Evolutionary conservation across 2,329 filamentous ascomycete species (phyloP).

Genomic region (Atkinsonella hypoxylon): DNA sequence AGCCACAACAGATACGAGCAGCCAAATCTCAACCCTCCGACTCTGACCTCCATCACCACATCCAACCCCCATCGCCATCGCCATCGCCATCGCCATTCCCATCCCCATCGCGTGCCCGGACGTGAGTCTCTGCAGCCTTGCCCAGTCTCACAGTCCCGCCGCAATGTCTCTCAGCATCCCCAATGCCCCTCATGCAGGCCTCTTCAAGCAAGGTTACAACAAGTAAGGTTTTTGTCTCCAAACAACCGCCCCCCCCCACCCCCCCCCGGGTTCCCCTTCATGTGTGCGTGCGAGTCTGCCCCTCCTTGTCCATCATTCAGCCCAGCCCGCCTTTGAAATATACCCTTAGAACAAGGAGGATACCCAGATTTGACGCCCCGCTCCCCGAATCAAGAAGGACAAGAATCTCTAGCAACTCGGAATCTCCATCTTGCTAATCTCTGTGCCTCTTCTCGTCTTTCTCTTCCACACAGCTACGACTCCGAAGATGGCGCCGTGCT

Average conservation of each 20-base stretch:
- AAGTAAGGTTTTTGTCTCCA: constrained; percentile 48
- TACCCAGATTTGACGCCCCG: too few species aligned
- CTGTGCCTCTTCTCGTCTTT: constrained; percentile 18
- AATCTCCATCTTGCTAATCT: too few species aligned
- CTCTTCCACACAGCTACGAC: constrained; percentile 67
- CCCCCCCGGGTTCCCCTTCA: too few species aligned
- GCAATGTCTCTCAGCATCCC: constrained; percentile 94
- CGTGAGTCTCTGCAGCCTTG: constrained; percentile 10
- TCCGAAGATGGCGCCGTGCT: constrained; percentile 97
- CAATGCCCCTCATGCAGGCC: constrained; percentile 78
- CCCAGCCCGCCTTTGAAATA: too few species aligned
- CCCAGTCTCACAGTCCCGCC: constrained; percentile 8
- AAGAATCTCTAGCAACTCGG: too few species aligned
- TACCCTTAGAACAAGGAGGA: too few species aligned
- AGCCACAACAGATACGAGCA: not conserved
- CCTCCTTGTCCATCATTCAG: constrained; percentile 6
- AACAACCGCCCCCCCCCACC: too few species aligned
- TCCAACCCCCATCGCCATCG: not conserved
- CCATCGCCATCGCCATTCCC: too few species aligned
- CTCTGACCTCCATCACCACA: not conserved
- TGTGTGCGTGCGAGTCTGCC: not conserved
- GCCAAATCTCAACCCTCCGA: not conserved
- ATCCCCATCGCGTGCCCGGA: constrained; percentile 1
- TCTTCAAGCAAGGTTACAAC: constrained; percentile 95
- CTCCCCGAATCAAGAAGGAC: too few species aligned